Evolutionary conservation across 192 early-diverging fungal species (phyloP).

Genomic region (Coemansia sp.): DNA sequence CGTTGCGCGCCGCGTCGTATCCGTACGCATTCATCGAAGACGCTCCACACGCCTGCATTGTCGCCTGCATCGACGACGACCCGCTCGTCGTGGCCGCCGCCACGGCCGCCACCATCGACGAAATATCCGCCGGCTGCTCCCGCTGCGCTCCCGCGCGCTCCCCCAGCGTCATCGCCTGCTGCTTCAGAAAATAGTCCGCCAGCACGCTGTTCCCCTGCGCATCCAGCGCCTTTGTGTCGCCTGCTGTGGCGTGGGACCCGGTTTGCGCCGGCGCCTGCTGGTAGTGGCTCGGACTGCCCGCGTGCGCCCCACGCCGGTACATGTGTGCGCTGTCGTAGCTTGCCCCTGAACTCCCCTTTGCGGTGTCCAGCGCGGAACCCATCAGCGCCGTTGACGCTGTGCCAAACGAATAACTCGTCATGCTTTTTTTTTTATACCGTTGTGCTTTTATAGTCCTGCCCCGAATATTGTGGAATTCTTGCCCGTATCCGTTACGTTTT

Average conservation of each 20-base stretch:
- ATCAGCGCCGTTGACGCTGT: slow-evolving; percentile 35
- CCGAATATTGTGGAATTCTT: too few relatives aligned
- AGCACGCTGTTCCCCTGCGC: slow-evolving; percentile 10
- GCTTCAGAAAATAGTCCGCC: slow-evolving; percentile 48
- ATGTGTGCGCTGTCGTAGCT: slow-evolving; percentile 23
- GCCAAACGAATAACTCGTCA: slow-evolving; percentile 48
- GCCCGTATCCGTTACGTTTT: too few relatives aligned
- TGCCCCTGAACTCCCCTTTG: slow-evolving; percentile 5
- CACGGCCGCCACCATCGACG: slow-evolving; percentile 40
- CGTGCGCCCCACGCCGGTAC: slow-evolving; percentile 23
- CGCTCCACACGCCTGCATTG: too few relatives aligned
- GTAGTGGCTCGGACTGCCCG: slow-evolving; percentile 9
- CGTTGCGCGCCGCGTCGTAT: slow-evolving; percentile 9
- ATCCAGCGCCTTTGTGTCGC: slow-evolving; percentile 4
- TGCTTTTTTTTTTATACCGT: neutral
- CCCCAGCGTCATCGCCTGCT: slow-evolving; percentile 21
- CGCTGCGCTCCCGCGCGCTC: neutral
- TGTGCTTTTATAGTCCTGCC: too few relatives aligned
- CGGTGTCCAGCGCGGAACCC: slow-evolving; percentile 12
- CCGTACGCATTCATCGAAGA: slow-evolving; percentile 8
- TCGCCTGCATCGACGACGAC: slow-evolving; percentile 12
- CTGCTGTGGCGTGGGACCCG: slow-evolving; percentile 16
- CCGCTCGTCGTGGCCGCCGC: slow-evolving; percentile 21
- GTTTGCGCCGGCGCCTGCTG: slow-evolving; percentile 1
- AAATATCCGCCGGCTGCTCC: slow-evolving; percentile 25